Base-by-base conservation (phyloP, 1,284 basidiomycete genomes). In the Tilletia horrida region DNA sequence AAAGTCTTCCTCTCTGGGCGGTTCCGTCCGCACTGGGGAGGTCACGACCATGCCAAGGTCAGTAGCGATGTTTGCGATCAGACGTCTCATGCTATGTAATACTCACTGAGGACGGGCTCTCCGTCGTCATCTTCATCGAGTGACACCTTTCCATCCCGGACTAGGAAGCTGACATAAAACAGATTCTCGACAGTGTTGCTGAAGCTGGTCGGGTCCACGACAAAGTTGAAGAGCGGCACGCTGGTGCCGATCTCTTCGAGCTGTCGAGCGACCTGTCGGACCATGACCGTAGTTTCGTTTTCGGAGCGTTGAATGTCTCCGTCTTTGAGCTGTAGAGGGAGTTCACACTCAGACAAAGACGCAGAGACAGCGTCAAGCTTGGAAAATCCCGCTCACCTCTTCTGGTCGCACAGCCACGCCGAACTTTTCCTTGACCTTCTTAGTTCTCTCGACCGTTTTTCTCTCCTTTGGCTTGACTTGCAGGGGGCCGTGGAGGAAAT, bases 171-270 rank as follows among this genome's bases (percentile, higher is more conserved):
- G 1, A 95, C 85, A 76, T 95, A 91, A 81, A 96, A 96, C 23
- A 95, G 84, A 79, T 96, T 96, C 83, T 96, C 93, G 23, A 96
- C 91, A 0, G 91, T 91, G 80, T 96, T 93, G 0, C 89, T 89
- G 77, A 92, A 96, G 74, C 91, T 89, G 42, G 88, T 82, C 7
- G 93, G 93, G 76, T 96, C 93, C 69, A 94, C 84, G 61, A 93
- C 86, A 76, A 96, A 91, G 69, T 85, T 83, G 84, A 95, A 94
- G 81, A 95, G 76, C 80, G 93, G 91, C 62, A 91, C 85, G 11
- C 35, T 40, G 8, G 62, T 64, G 7, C 76, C 81, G 25, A 64
- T 84, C 11, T 73, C 82, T 14, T 85, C 83, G 63, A 81, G 76
- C 27, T 86, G 86, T 3, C 83, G 84, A 13, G 85, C 66, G 6